Percentiles rank a stretch among this genome's conserved stretches.
phyloP scores from a whole-genome alignment of 2,329 filamentous ascomycete species.

The Shiraia sp. region DNA sequence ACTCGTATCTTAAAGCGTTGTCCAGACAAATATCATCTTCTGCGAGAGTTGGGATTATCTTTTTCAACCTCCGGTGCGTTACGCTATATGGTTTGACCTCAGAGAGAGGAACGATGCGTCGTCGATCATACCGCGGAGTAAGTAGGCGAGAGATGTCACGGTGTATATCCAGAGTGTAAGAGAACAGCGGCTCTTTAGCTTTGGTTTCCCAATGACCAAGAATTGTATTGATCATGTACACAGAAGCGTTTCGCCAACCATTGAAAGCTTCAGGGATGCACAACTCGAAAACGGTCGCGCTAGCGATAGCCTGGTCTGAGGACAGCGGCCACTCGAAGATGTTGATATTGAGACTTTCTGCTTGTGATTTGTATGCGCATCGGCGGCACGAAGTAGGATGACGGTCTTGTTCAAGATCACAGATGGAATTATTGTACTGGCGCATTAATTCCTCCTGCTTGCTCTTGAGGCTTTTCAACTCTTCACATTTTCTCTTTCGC shows the following conservation, averaged over 20 bases:
- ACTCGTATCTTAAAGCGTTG: slow-evolving; percentile 50
- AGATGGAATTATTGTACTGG: slow-evolving; percentile 7
- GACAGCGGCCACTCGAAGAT: slow-evolving; percentile 64
- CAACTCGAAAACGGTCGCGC: slow-evolving; percentile 60
- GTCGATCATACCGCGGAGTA: slow-evolving; percentile 1
- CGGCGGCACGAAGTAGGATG: slow-evolving; percentile 17
- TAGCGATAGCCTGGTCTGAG: slow-evolving; percentile 25
- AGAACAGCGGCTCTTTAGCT: neutral
- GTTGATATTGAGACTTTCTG: slow-evolving; percentile 48
- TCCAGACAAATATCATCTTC: slow-evolving; percentile 49
- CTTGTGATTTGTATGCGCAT: slow-evolving; percentile 41
- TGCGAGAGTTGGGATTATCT: slow-evolving; percentile 24
- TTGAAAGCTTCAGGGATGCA: slow-evolving; percentile 46
- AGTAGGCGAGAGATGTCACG: slow-evolving; percentile 8
- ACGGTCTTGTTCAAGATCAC: slow-evolving; percentile 7
- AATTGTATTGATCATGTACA: slow-evolving; percentile 48
- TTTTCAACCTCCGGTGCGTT: slow-evolving; percentile 30
- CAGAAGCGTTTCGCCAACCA: slow-evolving; percentile 56
- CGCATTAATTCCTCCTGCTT: slow-evolving; percentile 18
- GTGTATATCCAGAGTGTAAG: slow-evolving; percentile 19
- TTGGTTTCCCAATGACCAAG: slow-evolving; percentile 26
- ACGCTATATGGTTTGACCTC: slow-evolving; percentile 40
- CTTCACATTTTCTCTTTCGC: slow-evolving; percentile 23
- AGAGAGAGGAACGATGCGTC: slow-evolving; percentile 43
- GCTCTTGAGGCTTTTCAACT: slow-evolving; percentile 17